Base-by-base conservation (phyloP, 2,329 filamentous ascomycete species). In the Curvularia hawaiiensis region DNA sequence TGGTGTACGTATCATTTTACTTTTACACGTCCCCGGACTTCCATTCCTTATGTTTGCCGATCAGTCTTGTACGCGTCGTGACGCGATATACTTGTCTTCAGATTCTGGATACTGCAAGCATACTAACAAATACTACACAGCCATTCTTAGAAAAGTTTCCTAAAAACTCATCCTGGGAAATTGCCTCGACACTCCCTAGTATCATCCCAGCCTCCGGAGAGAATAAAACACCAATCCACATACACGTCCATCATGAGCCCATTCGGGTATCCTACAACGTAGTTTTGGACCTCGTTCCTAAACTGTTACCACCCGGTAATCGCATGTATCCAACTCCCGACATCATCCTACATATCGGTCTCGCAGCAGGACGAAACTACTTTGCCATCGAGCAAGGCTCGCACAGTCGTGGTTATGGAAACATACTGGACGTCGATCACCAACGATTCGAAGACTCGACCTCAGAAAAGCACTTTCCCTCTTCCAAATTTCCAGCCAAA, bases 291-390 rank as follows among this genome's bases (percentile, higher is more conserved):
- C 53, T 71, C 2, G 41, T 74, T 8, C 73, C 74, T 3, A 61
- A 47, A 1, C 62, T 77, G n/a, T 66, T 76, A 2, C 63, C 69
- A 8, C 65, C 68, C 0, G 26, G 20, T 5, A 68, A 62, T 31
- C 56, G 59, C n/a, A 47, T 63, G 22, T 50, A 57, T 18, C 69
- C 69, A 1, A 12, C 45, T 1, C 66, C 73, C 40, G 69, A 74
- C 45, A 70, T 77, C 10, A 59, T 76, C 52, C 62, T 78, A 4
- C 75, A 78, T 56, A 75, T 78, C 31, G 75, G 75, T 1, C 70
- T 78, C 20, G 75, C 75, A 9, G 73, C 75, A 22, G 66, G 69
- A 39, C 68, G 74, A 2, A 58, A 60, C 5, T 76, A 69, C 63
- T 78, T 68, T 59, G 71, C 74, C n/a, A 60, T 77, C 20, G 75